These are phyloP conservation scores for Penicillium sp. DNA, from an alignment of 2,329 filamentous ascomycete genomes.

Conservation along the genomic window DNA sequence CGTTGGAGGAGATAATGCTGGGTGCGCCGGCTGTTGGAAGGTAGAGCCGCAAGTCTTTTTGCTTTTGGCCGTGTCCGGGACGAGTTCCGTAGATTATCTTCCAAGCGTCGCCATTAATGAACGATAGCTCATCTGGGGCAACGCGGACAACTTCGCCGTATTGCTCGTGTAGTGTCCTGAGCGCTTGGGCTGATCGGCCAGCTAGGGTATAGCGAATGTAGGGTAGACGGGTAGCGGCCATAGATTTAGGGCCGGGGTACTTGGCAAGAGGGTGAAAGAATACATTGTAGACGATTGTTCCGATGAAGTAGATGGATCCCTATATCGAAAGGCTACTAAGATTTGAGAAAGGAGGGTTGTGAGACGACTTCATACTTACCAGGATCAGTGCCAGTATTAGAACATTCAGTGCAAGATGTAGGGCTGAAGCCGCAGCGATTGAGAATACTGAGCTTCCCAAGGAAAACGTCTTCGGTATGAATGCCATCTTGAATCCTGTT, in stretches of 20 bases:
- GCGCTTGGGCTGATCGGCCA: constrained; percentile 10
- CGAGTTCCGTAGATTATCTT: constrained; percentile 28
- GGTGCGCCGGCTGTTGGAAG: constrained; percentile 1
- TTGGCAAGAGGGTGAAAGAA: constrained; percentile 30
- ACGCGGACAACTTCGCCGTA: constrained; percentile 33
- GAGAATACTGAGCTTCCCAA: not conserved
- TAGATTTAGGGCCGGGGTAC: constrained; percentile 28
- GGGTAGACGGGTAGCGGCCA: constrained; percentile 23
- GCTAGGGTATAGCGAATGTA: constrained; percentile 13
- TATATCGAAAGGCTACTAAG: not conserved
- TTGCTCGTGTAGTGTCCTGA: constrained; percentile 22
- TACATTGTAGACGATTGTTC: constrained; percentile 25
- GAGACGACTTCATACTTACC: not conserved
- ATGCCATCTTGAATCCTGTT: not conserved
- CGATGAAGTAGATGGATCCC: constrained; percentile 3
- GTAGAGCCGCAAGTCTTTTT: constrained; percentile 22
- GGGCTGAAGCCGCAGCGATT: not conserved
- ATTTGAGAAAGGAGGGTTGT: not conserved
- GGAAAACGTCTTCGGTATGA: not conserved
- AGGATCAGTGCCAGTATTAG: not conserved
- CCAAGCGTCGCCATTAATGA: constrained; percentile 25
- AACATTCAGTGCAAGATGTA: not conserved
- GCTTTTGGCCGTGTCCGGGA: constrained; percentile 17
- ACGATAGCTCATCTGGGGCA: constrained; percentile 30
- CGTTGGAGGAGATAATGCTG: constrained; percentile 14